Percentiles rank a stretch among this genome's conserved stretches.
Conservation (phyloP, 441 rosid species). For the Eutrema salsugineum region DNA sequence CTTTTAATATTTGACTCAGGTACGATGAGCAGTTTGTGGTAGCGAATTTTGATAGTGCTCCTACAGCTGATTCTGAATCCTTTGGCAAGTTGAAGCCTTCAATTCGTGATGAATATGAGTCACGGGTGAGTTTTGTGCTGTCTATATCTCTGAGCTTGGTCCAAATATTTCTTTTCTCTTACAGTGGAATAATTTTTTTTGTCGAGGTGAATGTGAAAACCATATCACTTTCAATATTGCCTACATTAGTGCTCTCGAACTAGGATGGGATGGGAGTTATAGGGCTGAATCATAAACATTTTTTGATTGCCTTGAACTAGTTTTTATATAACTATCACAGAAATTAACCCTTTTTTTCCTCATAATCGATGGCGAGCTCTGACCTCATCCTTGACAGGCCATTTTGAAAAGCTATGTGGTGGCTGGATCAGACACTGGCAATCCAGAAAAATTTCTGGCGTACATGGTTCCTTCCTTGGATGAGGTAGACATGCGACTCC, state of each 20-base stretch:
- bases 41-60: conserved; percentile 82
- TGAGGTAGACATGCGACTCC: conserved; percentile 56
- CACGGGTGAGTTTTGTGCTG: conserved; percentile 56
- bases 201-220: background rate
- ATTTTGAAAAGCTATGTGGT: conserved; percentile 86
- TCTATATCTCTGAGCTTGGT: background rate
- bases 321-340: background rate
- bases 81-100: conserved; percentile 67
- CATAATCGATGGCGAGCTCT: conserved; percentile 8
- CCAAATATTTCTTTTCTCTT: background rate
- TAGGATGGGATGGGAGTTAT: background rate
- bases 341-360: background rate
- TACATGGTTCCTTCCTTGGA: conserved; percentile 84
- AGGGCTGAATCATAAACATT: background rate
- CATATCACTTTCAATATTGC: background rate
- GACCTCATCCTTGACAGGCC: conserved; percentile 51
- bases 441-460: conserved; percentile 83
- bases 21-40: conserved; percentile 73
- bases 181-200: background rate
- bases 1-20: conserved; percentile 42
- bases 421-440: conserved; percentile 61
- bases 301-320: background rate
- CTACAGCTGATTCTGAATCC: conserved; percentile 79
- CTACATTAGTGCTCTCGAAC: background rate
- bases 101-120: conserved; percentile 74